Percentiles rank a stretch among this genome's conserved stretches.
Evolutionary conservation across 305 asterid genomes (phyloP).

Genomic region (Fraxinus albicans): DNA sequence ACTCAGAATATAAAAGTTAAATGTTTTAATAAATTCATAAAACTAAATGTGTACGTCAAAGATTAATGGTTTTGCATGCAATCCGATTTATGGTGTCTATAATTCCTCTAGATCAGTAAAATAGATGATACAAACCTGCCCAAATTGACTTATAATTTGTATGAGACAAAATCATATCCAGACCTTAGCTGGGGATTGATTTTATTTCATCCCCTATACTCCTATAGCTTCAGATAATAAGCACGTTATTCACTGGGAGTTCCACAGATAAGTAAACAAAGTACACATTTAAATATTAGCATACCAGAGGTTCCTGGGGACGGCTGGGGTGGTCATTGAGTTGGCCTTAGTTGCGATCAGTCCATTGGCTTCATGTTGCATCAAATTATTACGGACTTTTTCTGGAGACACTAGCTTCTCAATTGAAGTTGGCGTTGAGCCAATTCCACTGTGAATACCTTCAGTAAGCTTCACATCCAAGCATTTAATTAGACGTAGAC

Average conservation of each 20-base stretch:
- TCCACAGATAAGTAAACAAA: neutral
- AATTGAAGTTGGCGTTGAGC: constrained; percentile 38
- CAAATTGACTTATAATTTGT: constrained; percentile 56
- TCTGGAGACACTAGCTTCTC: constrained; percentile 53
- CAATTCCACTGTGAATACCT: constrained; percentile 46
- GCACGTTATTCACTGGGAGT: constrained; percentile 18
- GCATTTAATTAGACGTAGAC: constrained; percentile 30
- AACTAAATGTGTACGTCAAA: neutral
- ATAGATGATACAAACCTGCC: constrained; percentile 51
- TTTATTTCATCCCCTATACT: constrained; percentile 58
- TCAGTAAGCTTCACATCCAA: constrained; percentile 55
- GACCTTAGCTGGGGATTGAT: constrained; percentile 86
- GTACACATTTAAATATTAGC: neutral
- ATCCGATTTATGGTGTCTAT: neutral
- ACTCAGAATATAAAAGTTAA: constrained; percentile 3
- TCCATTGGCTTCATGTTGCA: constrained; percentile 49
- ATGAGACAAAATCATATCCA: constrained; percentile 55
- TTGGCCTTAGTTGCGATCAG: constrained; percentile 35
- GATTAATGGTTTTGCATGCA: neutral
- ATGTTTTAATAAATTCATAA: no score
- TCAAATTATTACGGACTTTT: constrained; percentile 24
- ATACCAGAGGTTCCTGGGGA: constrained; percentile 52
- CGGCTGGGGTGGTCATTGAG: constrained; percentile 54
- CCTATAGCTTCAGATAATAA: constrained; percentile 35
- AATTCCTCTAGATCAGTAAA: neutral